These are phyloP conservation scores for Leucocoprinus leucothites DNA, from an alignment of 768 basidiomycete species.

Conservation along the genomic window DNA sequence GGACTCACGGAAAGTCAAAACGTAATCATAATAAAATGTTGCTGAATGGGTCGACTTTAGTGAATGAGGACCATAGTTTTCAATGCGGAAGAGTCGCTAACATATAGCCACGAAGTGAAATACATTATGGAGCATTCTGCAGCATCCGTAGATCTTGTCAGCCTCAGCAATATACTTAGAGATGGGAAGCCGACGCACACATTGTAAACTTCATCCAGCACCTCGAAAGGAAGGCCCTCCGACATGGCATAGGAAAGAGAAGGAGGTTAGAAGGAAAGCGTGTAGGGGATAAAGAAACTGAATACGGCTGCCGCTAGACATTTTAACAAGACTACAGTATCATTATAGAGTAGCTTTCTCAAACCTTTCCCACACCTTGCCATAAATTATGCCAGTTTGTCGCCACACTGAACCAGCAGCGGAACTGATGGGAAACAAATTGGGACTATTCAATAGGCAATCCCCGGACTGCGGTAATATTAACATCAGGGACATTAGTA, in stretches of 20 bases:
- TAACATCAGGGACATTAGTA: too few relatives aligned
- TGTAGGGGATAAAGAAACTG: too few relatives aligned
- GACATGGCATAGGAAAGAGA: background rate
- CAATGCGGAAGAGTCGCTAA: background rate
- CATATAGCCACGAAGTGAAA: background rate
- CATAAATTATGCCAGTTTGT: too few relatives aligned
- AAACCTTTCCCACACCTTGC: too few relatives aligned
- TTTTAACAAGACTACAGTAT: too few relatives aligned
- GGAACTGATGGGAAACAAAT: too few relatives aligned
- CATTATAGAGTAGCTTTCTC: too few relatives aligned
- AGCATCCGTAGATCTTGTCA: background rate
- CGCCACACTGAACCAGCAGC: too few relatives aligned
- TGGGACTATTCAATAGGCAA: too few relatives aligned
- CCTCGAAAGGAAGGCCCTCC: background rate
- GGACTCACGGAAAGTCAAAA: conserved; percentile 31
- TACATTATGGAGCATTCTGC: background rate
- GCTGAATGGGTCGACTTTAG: conserved; percentile 18
- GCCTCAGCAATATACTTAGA: background rate
- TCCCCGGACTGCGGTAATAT: too few relatives aligned
- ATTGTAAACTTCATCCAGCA: background rate
- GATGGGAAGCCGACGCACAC: background rate
- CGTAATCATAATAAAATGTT: conserved; percentile 37
- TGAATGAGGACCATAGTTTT: background rate
- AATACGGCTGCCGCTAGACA: too few relatives aligned
- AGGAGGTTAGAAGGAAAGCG: background rate